Evolutionary conservation across 768 basidiomycete species (phyloP).

Genomic region (Xerocomellus intermedius): DNA sequence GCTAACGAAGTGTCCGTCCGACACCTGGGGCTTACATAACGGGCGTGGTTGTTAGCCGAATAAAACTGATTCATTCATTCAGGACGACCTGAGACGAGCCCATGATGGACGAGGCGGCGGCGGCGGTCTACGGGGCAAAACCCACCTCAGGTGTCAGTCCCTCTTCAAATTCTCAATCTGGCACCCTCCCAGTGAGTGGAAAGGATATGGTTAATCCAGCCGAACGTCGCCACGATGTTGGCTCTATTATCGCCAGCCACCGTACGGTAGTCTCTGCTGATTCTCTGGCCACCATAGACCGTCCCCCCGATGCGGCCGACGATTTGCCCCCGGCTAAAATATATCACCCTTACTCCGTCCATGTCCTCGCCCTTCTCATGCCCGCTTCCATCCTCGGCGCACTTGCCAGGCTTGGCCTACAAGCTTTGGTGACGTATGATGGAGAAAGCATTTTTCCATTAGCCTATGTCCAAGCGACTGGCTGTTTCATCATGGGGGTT

Average conservation of each 20-base stretch:
- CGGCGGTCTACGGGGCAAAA: not conserved
- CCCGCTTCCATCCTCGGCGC: constrained; percentile 85
- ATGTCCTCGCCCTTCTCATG: constrained; percentile 68
- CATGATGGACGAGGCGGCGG: not conserved
- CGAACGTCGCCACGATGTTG: constrained; percentile 28
- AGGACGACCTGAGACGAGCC: constrained; percentile 4
- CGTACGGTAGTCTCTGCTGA: constrained; percentile 31
- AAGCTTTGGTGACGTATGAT: constrained; percentile 70
- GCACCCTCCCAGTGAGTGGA: not conserved
- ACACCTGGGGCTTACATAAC: too few species aligned
- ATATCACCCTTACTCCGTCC: constrained; percentile 56
- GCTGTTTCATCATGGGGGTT: constrained; percentile 92
- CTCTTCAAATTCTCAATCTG: not conserved
- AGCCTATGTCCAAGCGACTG: constrained; percentile 81
- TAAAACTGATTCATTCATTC: too few species aligned
- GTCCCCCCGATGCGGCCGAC: constrained; percentile 37
- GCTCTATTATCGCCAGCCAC: constrained; percentile 36
- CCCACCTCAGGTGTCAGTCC: not conserved
- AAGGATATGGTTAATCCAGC: not conserved
- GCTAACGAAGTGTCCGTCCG: too few species aligned
- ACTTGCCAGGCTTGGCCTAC: constrained; percentile 76
- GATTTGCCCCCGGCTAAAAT: constrained; percentile 35
- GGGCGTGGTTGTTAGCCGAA: too few species aligned
- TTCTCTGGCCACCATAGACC: constrained; percentile 44
- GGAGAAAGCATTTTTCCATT: constrained; percentile 78